Percentiles rank a stretch among this genome's conserved stretches.
Conservation (phyloP, 2,329 filamentous ascomycete genomes). For the Trichoderma sp. region DNA sequence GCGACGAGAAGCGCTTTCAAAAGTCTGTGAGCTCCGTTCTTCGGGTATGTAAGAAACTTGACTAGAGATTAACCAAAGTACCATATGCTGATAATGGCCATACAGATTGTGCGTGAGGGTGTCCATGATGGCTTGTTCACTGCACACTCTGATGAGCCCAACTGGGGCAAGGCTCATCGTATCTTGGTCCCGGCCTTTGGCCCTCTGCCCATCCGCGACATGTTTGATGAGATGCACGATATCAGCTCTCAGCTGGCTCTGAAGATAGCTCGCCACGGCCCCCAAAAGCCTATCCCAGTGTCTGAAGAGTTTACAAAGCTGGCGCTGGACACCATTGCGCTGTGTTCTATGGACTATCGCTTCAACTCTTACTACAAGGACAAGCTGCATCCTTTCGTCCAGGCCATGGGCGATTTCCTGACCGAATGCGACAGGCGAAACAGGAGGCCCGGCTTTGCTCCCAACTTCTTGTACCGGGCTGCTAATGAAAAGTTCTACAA, state of each 20-base stretch:
- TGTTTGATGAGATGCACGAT: slow-evolving; percentile 69
- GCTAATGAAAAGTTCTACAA: slow-evolving; percentile 49
- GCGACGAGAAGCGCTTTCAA: slow-evolving; percentile 62
- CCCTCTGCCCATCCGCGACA: slow-evolving; percentile 61
- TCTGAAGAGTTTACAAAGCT: slow-evolving; percentile 70
- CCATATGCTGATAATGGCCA: background rate
- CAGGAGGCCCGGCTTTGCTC: slow-evolving; percentile 43
- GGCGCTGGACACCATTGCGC: slow-evolving; percentile 67
- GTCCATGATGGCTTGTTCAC: slow-evolving; percentile 67
- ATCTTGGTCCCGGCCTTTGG: slow-evolving; percentile 67
- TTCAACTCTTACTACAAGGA: slow-evolving; percentile 74
- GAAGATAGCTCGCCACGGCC: slow-evolving; percentile 65
- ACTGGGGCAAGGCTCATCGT: slow-evolving; percentile 66
- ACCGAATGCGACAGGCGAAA: slow-evolving; percentile 51
- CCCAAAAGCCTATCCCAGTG: slow-evolving; percentile 53
- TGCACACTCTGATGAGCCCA: slow-evolving; percentile 49
- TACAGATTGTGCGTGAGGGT: slow-evolving; percentile 54
- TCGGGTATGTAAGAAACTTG: slow-evolving; percentile 31
- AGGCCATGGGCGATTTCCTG: slow-evolving; percentile 64
- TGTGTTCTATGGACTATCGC: slow-evolving; percentile 68
- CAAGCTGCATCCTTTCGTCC: slow-evolving; percentile 66
- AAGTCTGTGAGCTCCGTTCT: slow-evolving; percentile 54
- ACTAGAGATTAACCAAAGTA: background rate
- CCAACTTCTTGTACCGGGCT: slow-evolving; percentile 48
- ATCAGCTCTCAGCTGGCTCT: slow-evolving; percentile 62